Evolutionary conservation across 768 basidiomycete species (phyloP), one percentile per base, ranked within the genome.

Genomic region (Suillus occidentalis): DNA sequence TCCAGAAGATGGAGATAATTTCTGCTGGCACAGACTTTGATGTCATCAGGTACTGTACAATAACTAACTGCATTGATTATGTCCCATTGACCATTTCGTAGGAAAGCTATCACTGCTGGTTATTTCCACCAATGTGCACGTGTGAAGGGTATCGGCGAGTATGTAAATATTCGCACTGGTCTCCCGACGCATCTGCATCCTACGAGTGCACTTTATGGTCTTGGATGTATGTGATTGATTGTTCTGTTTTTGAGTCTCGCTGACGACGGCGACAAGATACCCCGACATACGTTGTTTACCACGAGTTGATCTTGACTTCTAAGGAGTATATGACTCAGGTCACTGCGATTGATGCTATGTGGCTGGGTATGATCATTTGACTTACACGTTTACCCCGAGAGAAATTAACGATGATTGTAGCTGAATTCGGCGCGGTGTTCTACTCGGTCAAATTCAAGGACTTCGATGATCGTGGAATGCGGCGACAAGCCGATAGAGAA

Each of bases 281-380:
- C 25, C 97, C 97, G 7, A 91, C 95, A 49, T 98, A 99, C 76
- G 92, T 97, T 57, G 87, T 99, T 40, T 99, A 99, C 75, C 97
- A 99, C 74, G 97, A 98, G 72, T 84, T 97, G 63, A 96, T 97
- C 66, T 80, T 97, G 70, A 97, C 95, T 13, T 96, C 95, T 39
- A 97, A 96, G 73, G 90, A 94, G 77, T 99, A 99, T 79, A 97
- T 98, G 96, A 97, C 96, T 20, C 95, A 95, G 76, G 97, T 99
- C n/a, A 98, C 97, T 3, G 89, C 97, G 0, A 92, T 99, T 67
- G 95, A 99, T 73, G 89, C 97, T 4, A 95, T 95, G 77, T 99
- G 97, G 97, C 85, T 99, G 42, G 95, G 95, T 93, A 77, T 73
- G 83, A 74, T 62, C 3, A 6, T 55, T 14, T 4, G 61, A 49